Conservation (phyloP, 805 yeast species). For the Ogataea paraovalis region DNA sequence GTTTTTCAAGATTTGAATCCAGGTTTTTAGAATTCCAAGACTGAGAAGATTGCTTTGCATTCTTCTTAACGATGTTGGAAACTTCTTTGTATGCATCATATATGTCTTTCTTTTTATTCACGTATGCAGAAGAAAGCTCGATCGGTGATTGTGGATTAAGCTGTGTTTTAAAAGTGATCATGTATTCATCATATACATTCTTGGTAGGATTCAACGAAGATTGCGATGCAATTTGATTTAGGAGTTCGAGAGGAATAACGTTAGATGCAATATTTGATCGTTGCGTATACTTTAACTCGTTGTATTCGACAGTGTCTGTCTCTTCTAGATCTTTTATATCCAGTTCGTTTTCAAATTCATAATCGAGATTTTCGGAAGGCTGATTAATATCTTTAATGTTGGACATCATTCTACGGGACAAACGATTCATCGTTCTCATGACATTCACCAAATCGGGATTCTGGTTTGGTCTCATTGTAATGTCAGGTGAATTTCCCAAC, state of each 20-base stretch:
- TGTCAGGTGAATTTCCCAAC: constrained; percentile 79
- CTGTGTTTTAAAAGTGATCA: constrained; percentile 17
- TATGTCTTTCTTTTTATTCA: constrained; percentile 31
- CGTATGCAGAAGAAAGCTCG: constrained; percentile 24
- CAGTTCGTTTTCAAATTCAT: constrained; percentile 41
- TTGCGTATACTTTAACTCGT: constrained; percentile 39
- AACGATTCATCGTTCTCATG: constrained; percentile 82
- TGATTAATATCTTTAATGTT: constrained; percentile 43
- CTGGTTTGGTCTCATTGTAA: constrained; percentile 72
- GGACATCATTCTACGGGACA: constrained; percentile 76
- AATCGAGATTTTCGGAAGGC: constrained; percentile 30
- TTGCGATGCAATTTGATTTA: constrained; percentile 15
- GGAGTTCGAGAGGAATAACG: constrained; percentile 22
- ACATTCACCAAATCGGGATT: constrained; percentile 69
- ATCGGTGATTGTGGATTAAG: constrained; percentile 19
- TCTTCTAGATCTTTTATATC: constrained; percentile 50
- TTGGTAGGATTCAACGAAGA: constrained; percentile 27
- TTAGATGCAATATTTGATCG: constrained; percentile 25
- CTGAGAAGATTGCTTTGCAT: constrained; percentile 51
- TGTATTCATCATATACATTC: constrained; percentile 24
- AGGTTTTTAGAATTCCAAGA: constrained; percentile 32
- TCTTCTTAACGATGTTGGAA: constrained; percentile 44
- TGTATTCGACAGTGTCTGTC: constrained; percentile 44
- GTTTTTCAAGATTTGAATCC: constrained; percentile 17
- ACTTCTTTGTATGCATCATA: constrained; percentile 43